A percentile compares a stretch with the other conserved stretches of the same genome.
Conservation (phyloP, 1,284 basidiomycete species). For the Ceratorhiza oryzae-sativae region DNA sequence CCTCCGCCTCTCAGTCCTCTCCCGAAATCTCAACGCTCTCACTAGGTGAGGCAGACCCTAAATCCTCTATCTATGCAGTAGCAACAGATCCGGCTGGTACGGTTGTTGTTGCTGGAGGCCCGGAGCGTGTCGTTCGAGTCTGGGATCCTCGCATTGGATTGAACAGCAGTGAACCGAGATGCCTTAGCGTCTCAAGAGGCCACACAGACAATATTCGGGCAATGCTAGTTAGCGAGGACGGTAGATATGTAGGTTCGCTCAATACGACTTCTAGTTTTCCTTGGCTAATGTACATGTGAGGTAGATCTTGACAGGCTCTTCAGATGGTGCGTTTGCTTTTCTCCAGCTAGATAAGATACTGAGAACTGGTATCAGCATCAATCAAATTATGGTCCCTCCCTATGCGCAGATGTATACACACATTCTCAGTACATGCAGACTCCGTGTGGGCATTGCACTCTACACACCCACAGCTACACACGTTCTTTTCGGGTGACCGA, state of each 20-base stretch:
- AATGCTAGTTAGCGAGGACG: conserved; percentile 87
- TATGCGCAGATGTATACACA: conserved; percentile 89
- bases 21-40: conserved; percentile 49
- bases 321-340: conserved; percentile 67
- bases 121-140: conserved; percentile 86
- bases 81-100: conserved; percentile 81
- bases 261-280: not conserved
- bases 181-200: conserved; percentile 54
- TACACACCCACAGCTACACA: conserved; percentile 84
- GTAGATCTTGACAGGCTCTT: conserved; percentile 86
- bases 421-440: conserved; percentile 94
- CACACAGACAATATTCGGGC: conserved; percentile 97
- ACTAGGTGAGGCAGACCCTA: conserved; percentile 58
- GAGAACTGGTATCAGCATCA: conserved; percentile 60
- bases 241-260: conserved; percentile 72
- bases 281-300: not conserved
- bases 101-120: conserved; percentile 86
- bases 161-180: conserved; percentile 53
- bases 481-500: conserved; percentile 96
- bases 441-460: conserved; percentile 95
- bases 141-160: conserved; percentile 88
- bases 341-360: not conserved
- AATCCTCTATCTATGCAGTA: conserved; percentile 81
- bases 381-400: conserved; percentile 94
- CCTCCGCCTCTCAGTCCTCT: conserved; percentile 20